Conservation (phyloP, 768 basidiomycete genomes). For the Pulveroboletus ravenelii region DNA sequence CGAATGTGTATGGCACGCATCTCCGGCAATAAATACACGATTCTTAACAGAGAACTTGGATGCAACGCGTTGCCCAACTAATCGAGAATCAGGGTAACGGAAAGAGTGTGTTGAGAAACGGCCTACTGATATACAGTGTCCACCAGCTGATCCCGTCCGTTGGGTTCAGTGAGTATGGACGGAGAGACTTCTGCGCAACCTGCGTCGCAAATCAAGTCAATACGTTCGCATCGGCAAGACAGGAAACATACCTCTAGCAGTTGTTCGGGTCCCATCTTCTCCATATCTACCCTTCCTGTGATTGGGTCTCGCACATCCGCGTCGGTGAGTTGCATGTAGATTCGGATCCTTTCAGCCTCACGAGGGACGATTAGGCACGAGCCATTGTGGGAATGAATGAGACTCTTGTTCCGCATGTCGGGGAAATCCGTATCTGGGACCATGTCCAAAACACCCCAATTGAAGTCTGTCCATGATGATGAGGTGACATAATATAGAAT, state of each 20-base stretch:
- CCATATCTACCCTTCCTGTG: slow-evolving; percentile 41
- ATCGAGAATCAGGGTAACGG: not conserved
- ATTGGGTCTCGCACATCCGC: slow-evolving; percentile 32
- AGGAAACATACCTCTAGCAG: slow-evolving; percentile 34
- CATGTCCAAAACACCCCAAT: slow-evolving; percentile 46
- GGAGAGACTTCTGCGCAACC: slow-evolving; percentile 38
- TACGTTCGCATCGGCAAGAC: not conserved
- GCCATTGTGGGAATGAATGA: slow-evolving; percentile 48
- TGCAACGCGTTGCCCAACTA: slow-evolving; percentile 55
- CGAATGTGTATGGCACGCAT: slow-evolving; percentile 47
- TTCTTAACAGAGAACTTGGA: slow-evolving; percentile 43
- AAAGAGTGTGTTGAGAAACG: not conserved
- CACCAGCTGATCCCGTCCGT: slow-evolving; percentile 41
- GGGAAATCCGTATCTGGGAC: slow-evolving; percentile 50
- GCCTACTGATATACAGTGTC: slow-evolving; percentile 46
- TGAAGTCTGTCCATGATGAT: slow-evolving; percentile 27
- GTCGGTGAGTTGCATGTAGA: slow-evolving; percentile 50
- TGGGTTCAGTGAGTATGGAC: slow-evolving; percentile 36
- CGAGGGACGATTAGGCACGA: slow-evolving; percentile 51
- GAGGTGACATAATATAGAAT: not conserved
- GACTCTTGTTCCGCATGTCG: slow-evolving; percentile 44
- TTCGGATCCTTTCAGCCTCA: slow-evolving; percentile 41
- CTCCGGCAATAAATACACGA: slow-evolving; percentile 54
- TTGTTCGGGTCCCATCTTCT: slow-evolving; percentile 33
- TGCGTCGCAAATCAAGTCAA: slow-evolving; percentile 2